Evolutionary conservation across 495 filamentous ascomycete genomes (phyloP).

Genomic region (Cudoniella acicularis): DNA sequence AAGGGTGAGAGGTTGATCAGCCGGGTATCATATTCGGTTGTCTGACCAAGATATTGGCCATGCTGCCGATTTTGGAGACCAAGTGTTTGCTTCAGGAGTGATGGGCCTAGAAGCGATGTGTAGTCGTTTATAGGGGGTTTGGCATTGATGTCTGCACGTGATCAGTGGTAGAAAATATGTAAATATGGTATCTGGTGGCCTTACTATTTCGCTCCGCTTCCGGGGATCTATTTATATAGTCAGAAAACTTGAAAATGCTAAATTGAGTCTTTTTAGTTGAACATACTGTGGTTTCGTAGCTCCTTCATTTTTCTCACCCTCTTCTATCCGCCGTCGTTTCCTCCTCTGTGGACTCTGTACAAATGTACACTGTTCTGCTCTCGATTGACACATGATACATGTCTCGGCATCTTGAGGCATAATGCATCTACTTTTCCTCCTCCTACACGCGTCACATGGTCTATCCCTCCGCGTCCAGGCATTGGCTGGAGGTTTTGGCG

Average conservation of each 20-base stretch:
- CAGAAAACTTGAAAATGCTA: neutral
- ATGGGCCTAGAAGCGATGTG: conserved; percentile 53
- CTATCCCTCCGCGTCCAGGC: conserved; percentile 33
- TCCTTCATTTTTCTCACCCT: conserved; percentile 47
- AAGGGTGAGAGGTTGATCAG: conserved; percentile 69
- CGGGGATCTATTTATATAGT: conserved; percentile 25
- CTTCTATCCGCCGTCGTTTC: conserved; percentile 66
- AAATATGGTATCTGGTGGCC: conserved; percentile 40
- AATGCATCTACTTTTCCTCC: conserved; percentile 84
- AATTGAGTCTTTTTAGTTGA: conserved; percentile 18
- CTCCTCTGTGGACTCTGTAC: conserved; percentile 61
- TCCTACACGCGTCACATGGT: conserved; percentile 64
- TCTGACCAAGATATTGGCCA: conserved; percentile 61
- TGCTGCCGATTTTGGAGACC: conserved; percentile 60
- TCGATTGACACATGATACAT: conserved; percentile 60
- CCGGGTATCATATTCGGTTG: conserved; percentile 67
- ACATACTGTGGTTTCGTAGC: conserved; percentile 53
- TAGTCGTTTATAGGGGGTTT: conserved; percentile 52
- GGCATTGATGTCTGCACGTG: conserved; percentile 24
- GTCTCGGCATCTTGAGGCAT: conserved; percentile 65
- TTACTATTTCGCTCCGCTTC: conserved; percentile 26
- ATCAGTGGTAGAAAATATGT: neutral
- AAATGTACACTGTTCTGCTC: conserved; percentile 59
- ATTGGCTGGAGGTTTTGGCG: conserved; percentile 40
- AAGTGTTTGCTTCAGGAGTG: conserved; percentile 58